Evolutionary conservation across 441 rosid species (phyloP).

Genomic region (Hura crepitans): DNA sequence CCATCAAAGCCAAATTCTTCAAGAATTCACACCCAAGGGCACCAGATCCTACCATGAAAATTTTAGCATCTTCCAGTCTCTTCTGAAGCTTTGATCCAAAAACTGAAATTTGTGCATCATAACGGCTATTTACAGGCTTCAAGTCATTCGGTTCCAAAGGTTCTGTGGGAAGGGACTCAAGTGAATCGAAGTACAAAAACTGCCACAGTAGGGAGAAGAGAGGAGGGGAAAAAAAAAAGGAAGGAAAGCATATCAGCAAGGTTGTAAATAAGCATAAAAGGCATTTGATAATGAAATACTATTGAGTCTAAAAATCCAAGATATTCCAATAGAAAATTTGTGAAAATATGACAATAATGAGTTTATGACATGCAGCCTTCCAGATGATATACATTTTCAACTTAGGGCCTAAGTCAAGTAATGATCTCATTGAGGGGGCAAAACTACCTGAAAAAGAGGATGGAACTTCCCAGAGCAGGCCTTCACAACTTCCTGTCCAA

Average conservation of each 20-base stretch:
- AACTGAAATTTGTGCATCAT: constrained; percentile 88
- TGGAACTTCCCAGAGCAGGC: constrained; percentile 96
- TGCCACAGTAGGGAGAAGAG: no score
- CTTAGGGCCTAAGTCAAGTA: no score
- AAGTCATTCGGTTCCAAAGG: constrained; percentile 59
- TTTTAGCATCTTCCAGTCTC: constrained; percentile 71
- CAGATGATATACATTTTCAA: no score
- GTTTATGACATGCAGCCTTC: no score
- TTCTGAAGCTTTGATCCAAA: constrained; percentile 82
- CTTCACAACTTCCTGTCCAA: constrained; percentile 92
- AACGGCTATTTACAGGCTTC: constrained; percentile 63
- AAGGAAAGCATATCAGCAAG: no score
- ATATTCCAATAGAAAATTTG: no score
- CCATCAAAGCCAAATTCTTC: constrained; percentile 89
- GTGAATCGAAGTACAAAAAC: constrained; percentile 89
- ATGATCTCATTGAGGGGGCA: no score
- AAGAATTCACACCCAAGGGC: constrained; percentile 93
- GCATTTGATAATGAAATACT: no score
- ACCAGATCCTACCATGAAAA: constrained; percentile 84
- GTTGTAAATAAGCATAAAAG: no score
- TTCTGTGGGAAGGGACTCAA: constrained; percentile 76
- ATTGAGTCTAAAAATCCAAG: no score
- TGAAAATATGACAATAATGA: no score
- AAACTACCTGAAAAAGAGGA: constrained; percentile 84
- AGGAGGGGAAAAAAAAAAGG: no score